A percentile compares a stretch with the other conserved stretches of the same genome.
phyloP scores from a whole-genome alignment of 2,329 filamentous ascomycete species.

The Colletotrichum liriopes region DNA sequence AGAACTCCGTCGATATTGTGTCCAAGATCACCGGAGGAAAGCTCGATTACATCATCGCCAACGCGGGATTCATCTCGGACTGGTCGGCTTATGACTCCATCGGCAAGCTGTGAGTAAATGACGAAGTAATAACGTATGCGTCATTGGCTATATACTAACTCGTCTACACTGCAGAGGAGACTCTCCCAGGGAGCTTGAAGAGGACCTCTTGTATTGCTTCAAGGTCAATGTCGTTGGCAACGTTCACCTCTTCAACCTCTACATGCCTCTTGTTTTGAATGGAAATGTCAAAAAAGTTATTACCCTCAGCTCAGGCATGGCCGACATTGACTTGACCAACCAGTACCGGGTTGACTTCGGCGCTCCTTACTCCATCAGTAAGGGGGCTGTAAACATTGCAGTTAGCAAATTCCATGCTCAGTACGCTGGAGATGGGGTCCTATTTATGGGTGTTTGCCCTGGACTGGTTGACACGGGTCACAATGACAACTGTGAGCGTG shows the following conservation, averaged over 20 bases:
- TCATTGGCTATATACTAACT: background rate
- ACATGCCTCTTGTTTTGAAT: constrained; percentile 67
- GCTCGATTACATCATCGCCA: constrained; percentile 69
- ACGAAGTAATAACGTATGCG: no score
- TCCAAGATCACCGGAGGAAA: constrained; percentile 54
- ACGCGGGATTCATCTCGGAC: constrained; percentile 57
- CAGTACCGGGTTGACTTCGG: constrained; percentile 53
- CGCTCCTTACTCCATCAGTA: constrained; percentile 63
- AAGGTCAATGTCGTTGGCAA: constrained; percentile 67
- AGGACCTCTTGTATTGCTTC: constrained; percentile 47
- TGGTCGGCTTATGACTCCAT: constrained; percentile 52
- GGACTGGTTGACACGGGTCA: constrained; percentile 64
- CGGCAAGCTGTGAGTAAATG: constrained; percentile 54
- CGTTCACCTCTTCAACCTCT: constrained; percentile 68
- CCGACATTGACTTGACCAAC: constrained; percentile 61
- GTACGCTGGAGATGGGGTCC: constrained; percentile 64
- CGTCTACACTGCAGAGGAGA: constrained; percentile 16
- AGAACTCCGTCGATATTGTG: constrained; percentile 42
- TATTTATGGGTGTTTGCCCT: constrained; percentile 67
- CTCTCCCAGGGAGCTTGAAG: constrained; percentile 32
- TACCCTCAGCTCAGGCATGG: constrained; percentile 63
- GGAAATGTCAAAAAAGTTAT: constrained; percentile 70
- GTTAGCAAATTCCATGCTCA: constrained; percentile 68
- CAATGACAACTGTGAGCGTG: constrained; percentile 45
- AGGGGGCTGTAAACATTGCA: constrained; percentile 67